These are phyloP conservation scores for Trichosporon coremiiforme DNA, from an alignment of 1,284 basidiomycete species.

Conservation along the genomic window DNA sequence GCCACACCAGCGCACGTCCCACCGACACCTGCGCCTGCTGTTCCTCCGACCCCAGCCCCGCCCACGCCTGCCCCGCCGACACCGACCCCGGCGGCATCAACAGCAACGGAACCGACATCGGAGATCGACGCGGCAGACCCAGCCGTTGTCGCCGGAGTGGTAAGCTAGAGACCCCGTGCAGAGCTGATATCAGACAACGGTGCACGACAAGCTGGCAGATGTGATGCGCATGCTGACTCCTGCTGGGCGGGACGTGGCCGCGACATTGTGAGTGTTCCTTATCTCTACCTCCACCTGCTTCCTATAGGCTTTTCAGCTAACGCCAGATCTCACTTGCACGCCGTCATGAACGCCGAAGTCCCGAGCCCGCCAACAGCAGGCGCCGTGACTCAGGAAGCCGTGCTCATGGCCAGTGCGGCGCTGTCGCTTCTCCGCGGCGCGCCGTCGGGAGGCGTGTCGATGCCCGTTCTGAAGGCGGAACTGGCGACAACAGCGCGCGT, in stretches of 20 bases:
- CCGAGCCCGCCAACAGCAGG: slow-evolving; percentile 37
- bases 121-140: slow-evolving; percentile 27
- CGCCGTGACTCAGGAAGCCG: slow-evolving; percentile 44
- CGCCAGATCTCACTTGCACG: slow-evolving; percentile 40
- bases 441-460: slow-evolving; percentile 24
- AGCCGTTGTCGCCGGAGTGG: slow-evolving; percentile 37
- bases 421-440: slow-evolving; percentile 40
- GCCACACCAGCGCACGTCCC: neutral
- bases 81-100: neutral
- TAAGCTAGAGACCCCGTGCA: slow-evolving; percentile 30
- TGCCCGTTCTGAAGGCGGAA: slow-evolving; percentile 43
- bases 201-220: slow-evolving; percentile 40
- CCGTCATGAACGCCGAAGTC: slow-evolving; percentile 41
- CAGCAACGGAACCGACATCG: slow-evolving; percentile 31
- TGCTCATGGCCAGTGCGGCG: slow-evolving; percentile 44
- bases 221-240: slow-evolving; percentile 44
- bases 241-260: slow-evolving; percentile 25
- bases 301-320: slow-evolving; percentile 6
- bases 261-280: slow-evolving; percentile 39
- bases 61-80: neutral
- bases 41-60: neutral
- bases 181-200: slow-evolving; percentile 40
- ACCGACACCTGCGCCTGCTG: neutral
- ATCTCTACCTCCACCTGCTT: too few species aligned
- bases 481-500: slow-evolving; percentile 39